These are phyloP conservation scores for Mucor plumbeus DNA, from an alignment of 371 early-diverging fungal genomes.

Conservation along the genomic window DNA sequence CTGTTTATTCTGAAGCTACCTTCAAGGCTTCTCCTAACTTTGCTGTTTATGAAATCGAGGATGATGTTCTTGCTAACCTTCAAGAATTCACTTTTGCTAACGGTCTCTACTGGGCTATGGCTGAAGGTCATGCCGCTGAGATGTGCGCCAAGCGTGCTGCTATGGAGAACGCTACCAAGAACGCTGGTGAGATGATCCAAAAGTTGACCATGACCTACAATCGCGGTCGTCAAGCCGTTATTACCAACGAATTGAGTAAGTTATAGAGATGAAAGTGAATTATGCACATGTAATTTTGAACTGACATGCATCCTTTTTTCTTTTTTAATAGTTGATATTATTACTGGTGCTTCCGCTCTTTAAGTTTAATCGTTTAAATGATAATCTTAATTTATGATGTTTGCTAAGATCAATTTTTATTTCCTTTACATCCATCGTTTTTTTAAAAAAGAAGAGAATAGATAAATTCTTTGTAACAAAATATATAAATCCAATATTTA, in stretches of 20 bases:
- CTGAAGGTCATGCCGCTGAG: conserved; percentile 97
- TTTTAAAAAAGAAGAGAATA: conserved; percentile 6
- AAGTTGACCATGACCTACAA: conserved; percentile 87
- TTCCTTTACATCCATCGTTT: background rate
- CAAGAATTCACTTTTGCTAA: conserved; percentile 95
- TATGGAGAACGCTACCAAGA: conserved; percentile 99
- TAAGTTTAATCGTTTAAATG: conserved; percentile 37
- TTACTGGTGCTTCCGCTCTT: conserved; percentile 92
- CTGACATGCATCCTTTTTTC: no score
- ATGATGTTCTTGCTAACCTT: conserved; percentile 86
- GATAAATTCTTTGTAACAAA: conserved; percentile 8
- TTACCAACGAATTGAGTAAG: conserved; percentile 94
- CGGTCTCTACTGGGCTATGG: conserved; percentile 92
- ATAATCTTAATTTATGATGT: conserved; percentile 2
- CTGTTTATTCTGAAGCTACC: conserved; percentile 69
- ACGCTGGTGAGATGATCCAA: conserved; percentile 90
- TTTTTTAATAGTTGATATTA: conserved; percentile 77
- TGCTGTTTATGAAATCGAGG: conserved; percentile 89
- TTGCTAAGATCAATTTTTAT: background rate
- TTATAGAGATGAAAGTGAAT: background rate
- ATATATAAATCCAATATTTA: background rate
- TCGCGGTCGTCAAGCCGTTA: conserved; percentile 95
- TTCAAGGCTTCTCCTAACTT: conserved; percentile 88
- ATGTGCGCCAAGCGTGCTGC: conserved; percentile 97
- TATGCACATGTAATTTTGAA: no score